Evolutionary conservation across 768 basidiomycete species (phyloP), one percentile per base, ranked within the genome.

Genomic region (Boletales sp.): DNA sequence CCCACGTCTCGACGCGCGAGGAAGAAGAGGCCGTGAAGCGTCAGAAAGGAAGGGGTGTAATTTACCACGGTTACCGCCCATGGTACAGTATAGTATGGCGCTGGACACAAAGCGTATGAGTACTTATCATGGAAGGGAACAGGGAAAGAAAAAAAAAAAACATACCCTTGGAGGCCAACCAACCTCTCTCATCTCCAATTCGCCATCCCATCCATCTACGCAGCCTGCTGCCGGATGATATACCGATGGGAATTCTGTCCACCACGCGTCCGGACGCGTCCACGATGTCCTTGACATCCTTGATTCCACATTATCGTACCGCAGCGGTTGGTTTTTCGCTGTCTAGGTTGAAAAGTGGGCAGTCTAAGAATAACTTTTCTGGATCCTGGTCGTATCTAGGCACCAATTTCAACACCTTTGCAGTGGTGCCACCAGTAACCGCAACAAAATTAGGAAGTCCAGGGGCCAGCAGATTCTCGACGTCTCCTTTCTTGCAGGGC

Each of bases 31-130:
- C 25, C 25, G 25, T 28, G 25, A 28, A 28, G 25, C 25, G 25
- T 28, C 25, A 60, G 28, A 34, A 59, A 62, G 2, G 63, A 53
- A 3, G 54, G 56, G 36, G 56, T 40, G 10, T 54, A 14, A 10
- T 32, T 18, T 0, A 64, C 49, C 10, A 48, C 34, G 10, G 58
- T 53, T 8, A 54, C 58, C 6, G 60, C 63, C 31, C 34, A 54
- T 8, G 63, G 60, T 17, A 39, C 49, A 11, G 48, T 53, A 2
- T 40, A 45, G 2, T 54, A 49, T 7, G 63, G 28, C 5, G 49
- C 60, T 60, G 15, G 9, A 49, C 34, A 15, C 40, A 54, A 25
- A 18, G 21, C n/a, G 25, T 28, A 19, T 52, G 1, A 50, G 41
- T 28, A 5, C 17, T 8, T 5, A 9, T 41, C 8, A 9, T 45